Percentiles rank a stretch among this genome's conserved stretches.
Conservation (phyloP, 108 stramenopile species). For the Poteriospumella lacustris region DNA sequence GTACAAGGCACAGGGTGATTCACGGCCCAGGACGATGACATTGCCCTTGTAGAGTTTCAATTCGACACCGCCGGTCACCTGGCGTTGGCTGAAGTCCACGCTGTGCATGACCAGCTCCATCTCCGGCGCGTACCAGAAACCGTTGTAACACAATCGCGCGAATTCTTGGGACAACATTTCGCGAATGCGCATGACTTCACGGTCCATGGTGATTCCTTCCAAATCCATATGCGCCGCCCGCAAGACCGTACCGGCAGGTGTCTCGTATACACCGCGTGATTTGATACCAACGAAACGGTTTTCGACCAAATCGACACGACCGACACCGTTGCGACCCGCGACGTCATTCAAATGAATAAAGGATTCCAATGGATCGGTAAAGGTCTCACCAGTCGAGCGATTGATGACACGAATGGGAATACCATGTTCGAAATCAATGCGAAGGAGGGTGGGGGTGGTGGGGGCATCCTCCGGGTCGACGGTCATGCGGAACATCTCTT, state of each 20-base stretch:
- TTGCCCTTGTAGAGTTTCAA: conserved; percentile 94
- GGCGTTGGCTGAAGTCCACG: conserved; percentile 74
- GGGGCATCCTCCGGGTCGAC: conserved; percentile 79
- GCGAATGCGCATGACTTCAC: conserved; percentile 91
- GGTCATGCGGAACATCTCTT: conserved; percentile 61
- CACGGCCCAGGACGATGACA: conserved; percentile 72
- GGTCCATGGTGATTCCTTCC: conserved; percentile 53
- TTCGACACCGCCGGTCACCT: conserved; percentile 80
- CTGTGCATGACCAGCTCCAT: conserved; percentile 89
- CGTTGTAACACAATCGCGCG: conserved; percentile 95
- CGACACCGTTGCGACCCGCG: conserved; percentile 90
- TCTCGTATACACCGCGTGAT: conserved; percentile 97
- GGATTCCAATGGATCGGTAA: conserved; percentile 79
- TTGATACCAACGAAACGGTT: conserved; percentile 99
- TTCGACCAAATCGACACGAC: conserved; percentile 97
- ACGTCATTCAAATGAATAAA: conserved; percentile 94
- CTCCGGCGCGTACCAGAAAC: conserved; percentile 99
- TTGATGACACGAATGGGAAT: conserved; percentile 71
- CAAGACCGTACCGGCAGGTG: conserved; percentile 92
- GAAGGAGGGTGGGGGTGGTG: conserved; percentile 63
- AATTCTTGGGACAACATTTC: conserved; percentile 80
- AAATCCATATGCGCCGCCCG: conserved; percentile 89
- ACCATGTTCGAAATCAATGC: conserved; percentile 83
- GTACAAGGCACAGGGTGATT: conserved; percentile 79
- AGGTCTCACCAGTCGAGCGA: conserved; percentile 67